A percentile compares a stretch with the other conserved stretches of the same genome.
These are phyloP conservation scores for Hortaea werneckii DNA, from an alignment of 2,329 filamentous ascomycete species.

Conservation along the genomic window DNA sequence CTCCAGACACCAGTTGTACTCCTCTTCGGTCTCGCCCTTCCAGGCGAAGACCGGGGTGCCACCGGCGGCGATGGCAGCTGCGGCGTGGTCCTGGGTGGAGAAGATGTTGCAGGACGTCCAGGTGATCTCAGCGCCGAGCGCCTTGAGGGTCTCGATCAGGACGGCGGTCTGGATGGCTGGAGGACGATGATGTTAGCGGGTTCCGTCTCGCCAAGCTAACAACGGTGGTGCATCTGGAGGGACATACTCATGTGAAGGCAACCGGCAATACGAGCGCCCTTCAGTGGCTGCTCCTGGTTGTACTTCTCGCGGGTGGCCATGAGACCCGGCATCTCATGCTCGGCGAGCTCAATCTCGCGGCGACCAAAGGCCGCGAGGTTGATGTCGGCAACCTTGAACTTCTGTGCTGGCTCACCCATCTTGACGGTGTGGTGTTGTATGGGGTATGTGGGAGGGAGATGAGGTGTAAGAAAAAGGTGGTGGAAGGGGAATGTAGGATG, in stretches of 20 bases:
- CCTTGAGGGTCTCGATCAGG: slow-evolving; percentile 92
- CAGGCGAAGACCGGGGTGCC: slow-evolving; percentile 81
- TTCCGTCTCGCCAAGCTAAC: neutral
- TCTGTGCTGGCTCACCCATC: slow-evolving; percentile 62
- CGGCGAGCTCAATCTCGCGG: slow-evolving; percentile 96
- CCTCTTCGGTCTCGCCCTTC: slow-evolving; percentile 96
- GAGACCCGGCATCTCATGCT: slow-evolving; percentile 87
- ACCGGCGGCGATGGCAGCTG: slow-evolving; percentile 86
- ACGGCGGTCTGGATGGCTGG: slow-evolving; percentile 94
- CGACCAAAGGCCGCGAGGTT: slow-evolving; percentile 94
- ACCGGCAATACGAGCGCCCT: slow-evolving; percentile 89
- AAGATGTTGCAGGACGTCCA: slow-evolving; percentile 99
- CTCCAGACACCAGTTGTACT: slow-evolving; percentile 99
- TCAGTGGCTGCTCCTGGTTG: slow-evolving; percentile 81
- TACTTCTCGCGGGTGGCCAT: slow-evolving; percentile 93
- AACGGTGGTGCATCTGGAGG: neutral
- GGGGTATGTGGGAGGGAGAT: neutral
- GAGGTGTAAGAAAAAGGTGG: neutral
- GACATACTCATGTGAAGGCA: slow-evolving; percentile 88
- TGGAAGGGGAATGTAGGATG: neutral
- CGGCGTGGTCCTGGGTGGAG: slow-evolving; percentile 97
- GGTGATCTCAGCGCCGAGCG: slow-evolving; percentile 94
- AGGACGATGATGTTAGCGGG: neutral
- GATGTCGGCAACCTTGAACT: slow-evolving; percentile 98
- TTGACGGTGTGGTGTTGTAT: slow-evolving; percentile 16